phyloP scores from a whole-genome alignment of 768 basidiomycete genomes.

The Auriscalpium orientale region DNA sequence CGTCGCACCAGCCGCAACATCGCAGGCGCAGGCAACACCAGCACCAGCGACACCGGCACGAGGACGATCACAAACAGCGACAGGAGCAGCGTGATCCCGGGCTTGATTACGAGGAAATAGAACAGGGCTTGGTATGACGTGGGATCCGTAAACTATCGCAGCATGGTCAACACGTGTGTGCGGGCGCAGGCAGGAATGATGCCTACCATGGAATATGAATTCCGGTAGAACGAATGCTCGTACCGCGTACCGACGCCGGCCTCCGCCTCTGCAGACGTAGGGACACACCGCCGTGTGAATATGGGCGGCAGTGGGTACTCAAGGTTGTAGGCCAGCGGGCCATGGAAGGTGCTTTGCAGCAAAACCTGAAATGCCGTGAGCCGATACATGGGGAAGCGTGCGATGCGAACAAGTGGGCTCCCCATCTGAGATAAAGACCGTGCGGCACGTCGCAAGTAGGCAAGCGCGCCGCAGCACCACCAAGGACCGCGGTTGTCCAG shows the following conservation, averaged over 20 bases:
- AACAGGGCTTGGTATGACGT: slow-evolving; percentile 82
- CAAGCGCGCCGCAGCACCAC: too few species aligned
- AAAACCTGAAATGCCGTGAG: slow-evolving; percentile 35
- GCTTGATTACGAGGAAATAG: slow-evolving; percentile 85
- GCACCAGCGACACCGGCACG: slow-evolving; percentile 47
- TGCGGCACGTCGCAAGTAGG: too few species aligned
- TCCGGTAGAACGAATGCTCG: slow-evolving; percentile 74
- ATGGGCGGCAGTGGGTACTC: slow-evolving; percentile 68
- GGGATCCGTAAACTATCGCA: slow-evolving; percentile 63
- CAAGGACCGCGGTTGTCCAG: too few species aligned
- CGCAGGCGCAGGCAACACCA: slow-evolving; percentile 63
- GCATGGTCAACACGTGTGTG: slow-evolving; percentile 1
- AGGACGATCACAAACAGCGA: slow-evolving; percentile 46
- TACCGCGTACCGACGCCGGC: slow-evolving; percentile 27
- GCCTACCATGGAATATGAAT: slow-evolving; percentile 72
- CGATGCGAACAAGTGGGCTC: too few species aligned
- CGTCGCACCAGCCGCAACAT: slow-evolving; percentile 55
- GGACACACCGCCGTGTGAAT: slow-evolving; percentile 55
- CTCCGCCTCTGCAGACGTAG: slow-evolving; percentile 44
- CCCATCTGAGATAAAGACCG: too few species aligned
- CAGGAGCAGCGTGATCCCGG: slow-evolving; percentile 65
- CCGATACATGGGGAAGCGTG: not conserved
- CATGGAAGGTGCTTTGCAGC: slow-evolving; percentile 65
- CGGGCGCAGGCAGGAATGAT: slow-evolving; percentile 1
- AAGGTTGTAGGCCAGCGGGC: slow-evolving; percentile 51